These are phyloP conservation scores for Apiospora phragmitis DNA, from an alignment of 2,329 filamentous ascomycete species.

Conservation along the genomic window DNA sequence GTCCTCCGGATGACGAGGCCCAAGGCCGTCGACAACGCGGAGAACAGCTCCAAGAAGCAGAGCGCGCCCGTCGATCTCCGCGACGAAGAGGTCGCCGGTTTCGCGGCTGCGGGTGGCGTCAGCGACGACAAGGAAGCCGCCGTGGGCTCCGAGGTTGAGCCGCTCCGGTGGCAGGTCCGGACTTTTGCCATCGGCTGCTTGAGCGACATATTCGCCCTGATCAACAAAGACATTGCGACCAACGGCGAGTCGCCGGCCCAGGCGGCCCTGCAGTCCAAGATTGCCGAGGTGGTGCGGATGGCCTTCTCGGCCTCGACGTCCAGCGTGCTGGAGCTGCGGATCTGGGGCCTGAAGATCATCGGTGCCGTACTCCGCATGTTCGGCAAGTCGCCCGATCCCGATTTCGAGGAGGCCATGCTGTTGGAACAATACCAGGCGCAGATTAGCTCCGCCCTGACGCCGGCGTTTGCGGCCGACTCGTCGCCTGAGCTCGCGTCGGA, in stretches of 20 bases:
- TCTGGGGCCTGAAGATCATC: conserved; percentile 92
- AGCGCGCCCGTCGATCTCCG: conserved; percentile 73
- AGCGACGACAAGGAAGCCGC: conserved; percentile 53
- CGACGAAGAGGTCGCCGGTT: conserved; percentile 95
- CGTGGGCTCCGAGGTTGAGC: conserved; percentile 71
- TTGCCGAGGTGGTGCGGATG: conserved; percentile 93
- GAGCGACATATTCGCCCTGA: conserved; percentile 75
- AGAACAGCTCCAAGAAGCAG: conserved; percentile 44
- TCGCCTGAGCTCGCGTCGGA: conserved; percentile 94
- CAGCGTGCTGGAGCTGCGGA: conserved; percentile 82
- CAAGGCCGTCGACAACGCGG: conserved; percentile 57
- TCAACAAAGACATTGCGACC: conserved; percentile 75
- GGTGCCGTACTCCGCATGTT: conserved; percentile 94
- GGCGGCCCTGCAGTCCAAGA: conserved; percentile 73
- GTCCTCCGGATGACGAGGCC: conserved; percentile 85
- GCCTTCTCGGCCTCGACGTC: conserved; percentile 97
- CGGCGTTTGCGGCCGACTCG: conserved; percentile 93
- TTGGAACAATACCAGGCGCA: conserved; percentile 98
- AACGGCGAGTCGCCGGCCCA: conserved; percentile 80
- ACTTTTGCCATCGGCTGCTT: conserved; percentile 92
- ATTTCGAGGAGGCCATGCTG: conserved; percentile 95
- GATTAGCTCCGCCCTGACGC: conserved; percentile 93
- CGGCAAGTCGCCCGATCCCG: conserved; percentile 90
- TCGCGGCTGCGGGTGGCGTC: conserved; percentile 71
- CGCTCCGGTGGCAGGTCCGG: conserved; percentile 91